phyloP scores from a whole-genome alignment of 1,284 basidiomycete species.

The Grifola frondosa region DNA sequence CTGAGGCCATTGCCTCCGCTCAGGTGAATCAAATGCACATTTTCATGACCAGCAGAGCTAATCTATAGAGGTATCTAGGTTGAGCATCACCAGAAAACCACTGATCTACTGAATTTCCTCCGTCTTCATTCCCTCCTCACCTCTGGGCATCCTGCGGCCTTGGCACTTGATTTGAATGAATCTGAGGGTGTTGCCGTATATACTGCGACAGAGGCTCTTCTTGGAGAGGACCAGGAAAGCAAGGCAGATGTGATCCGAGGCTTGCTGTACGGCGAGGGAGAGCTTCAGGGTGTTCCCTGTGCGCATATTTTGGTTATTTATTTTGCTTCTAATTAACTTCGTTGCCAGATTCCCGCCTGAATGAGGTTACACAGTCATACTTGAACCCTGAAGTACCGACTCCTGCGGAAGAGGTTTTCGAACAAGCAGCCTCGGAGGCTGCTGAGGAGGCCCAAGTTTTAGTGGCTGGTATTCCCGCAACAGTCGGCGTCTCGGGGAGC shows the following conservation, averaged over 20 bases:
- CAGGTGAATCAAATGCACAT: constrained; percentile 46
- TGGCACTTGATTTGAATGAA: constrained; percentile 46
- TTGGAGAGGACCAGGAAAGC: constrained; percentile 49
- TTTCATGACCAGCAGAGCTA: background rate
- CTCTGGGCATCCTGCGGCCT: constrained; percentile 43
- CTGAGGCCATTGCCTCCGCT: constrained; percentile 54
- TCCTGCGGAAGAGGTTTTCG: constrained; percentile 14
- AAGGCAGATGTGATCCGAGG: constrained; percentile 53
- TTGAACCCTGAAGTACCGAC: constrained; percentile 43
- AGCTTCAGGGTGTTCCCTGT: constrained; percentile 62
- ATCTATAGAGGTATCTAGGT: constrained; percentile 37
- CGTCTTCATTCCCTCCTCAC: constrained; percentile 60
- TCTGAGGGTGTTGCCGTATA: constrained; percentile 55
- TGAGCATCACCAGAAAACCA: constrained; percentile 39
- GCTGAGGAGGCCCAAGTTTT: constrained; percentile 29
- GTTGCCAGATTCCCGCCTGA: constrained; percentile 52
- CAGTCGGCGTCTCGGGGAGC: constrained; percentile 44
- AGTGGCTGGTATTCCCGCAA: constrained; percentile 38
- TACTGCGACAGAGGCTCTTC: constrained; percentile 49
- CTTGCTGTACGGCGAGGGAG: constrained; percentile 55
- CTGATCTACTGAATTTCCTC: constrained; percentile 62
- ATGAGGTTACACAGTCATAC: constrained; percentile 52
- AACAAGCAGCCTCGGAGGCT: constrained; percentile 11
- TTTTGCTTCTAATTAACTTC: background rate
- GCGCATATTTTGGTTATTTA: constrained; percentile 25